Evolutionary conservation across 768 basidiomycete genomes (phyloP).

Genomic region (Hygrocybe coccinea): DNA sequence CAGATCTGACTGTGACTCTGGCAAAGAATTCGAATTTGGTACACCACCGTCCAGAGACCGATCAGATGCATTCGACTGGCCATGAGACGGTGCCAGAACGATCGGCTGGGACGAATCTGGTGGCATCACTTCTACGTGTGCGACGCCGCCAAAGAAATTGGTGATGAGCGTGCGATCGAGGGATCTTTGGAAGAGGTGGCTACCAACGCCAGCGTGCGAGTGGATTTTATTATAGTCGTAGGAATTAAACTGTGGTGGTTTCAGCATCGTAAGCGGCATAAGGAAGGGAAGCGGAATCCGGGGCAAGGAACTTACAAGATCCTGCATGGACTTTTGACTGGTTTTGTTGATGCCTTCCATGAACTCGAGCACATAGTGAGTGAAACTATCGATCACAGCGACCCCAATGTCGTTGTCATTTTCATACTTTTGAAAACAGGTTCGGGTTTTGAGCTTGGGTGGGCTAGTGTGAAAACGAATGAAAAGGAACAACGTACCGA

Average conservation of each 20-base stretch:
- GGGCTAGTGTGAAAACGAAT: background rate
- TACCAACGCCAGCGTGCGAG: slow-evolving; percentile 87
- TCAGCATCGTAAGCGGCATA: slow-evolving; percentile 1
- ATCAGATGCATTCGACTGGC: background rate
- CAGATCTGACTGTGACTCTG: background rate
- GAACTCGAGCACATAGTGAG: slow-evolving; percentile 85
- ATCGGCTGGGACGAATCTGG: background rate
- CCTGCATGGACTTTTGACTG: slow-evolving; percentile 69
- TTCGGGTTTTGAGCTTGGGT: background rate
- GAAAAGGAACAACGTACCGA: slow-evolving; percentile 62
- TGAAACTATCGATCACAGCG: slow-evolving; percentile 91
- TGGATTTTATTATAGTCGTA: slow-evolving; percentile 72
- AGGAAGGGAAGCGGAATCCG: background rate
- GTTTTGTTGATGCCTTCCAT: slow-evolving; percentile 94
- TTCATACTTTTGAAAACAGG: slow-evolving; percentile 56
- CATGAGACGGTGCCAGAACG: background rate
- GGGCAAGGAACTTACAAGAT: slow-evolving; percentile 56
- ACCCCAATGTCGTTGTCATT: slow-evolving; percentile 94
- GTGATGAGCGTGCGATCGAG: slow-evolving; percentile 63
- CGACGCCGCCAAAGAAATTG: slow-evolving; percentile 86
- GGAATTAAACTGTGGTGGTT: slow-evolving; percentile 58
- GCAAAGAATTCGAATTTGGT: background rate
- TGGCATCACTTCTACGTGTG: slow-evolving; percentile 63
- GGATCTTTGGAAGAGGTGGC: slow-evolving; percentile 68
- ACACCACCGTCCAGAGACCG: background rate